A percentile compares a stretch with the other conserved stretches of the same genome.
Conservation (phyloP, 192 early-diverging fungal genomes). For the Geosiphon pyriformis region DNA sequence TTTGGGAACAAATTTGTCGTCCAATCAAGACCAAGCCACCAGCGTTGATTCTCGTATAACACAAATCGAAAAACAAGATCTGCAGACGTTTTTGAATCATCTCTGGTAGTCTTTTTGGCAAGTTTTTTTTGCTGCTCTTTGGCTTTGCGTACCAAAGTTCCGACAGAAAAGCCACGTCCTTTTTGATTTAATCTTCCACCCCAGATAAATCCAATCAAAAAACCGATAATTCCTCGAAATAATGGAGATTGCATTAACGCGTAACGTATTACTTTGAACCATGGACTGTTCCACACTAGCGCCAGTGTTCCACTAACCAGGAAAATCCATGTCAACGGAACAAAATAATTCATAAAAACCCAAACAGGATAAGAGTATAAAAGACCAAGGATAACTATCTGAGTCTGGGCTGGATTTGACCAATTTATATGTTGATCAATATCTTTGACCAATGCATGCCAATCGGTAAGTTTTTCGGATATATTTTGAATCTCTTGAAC, state of each 20-base stretch:
- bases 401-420: conserved; percentile 33
- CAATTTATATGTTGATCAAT: conserved; percentile 32
- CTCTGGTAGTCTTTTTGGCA: conserved; percentile 8
- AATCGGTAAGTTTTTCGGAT: conserved; percentile 34
- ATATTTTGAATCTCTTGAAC: conserved; percentile 40
- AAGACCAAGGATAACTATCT: conserved; percentile 15
- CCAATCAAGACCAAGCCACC: conserved; percentile 56
- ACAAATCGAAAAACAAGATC: conserved; percentile 43
- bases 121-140: conserved; percentile 33
- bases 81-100: conserved; percentile 29
- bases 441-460: conserved; percentile 28
- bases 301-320: conserved; percentile 29
- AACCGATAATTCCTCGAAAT: conserved; percentile 27
- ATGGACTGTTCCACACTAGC: conserved; percentile 42
- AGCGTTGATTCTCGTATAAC: conserved; percentile 48
- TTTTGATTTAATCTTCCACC: conserved; percentile 8
- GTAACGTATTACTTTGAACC: conserved; percentile 36
- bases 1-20: conserved; percentile 52
- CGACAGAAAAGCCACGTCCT: conserved; percentile 24
- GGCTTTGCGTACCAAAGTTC: conserved; percentile 35
- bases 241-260: conserved; percentile 27
- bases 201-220: conserved; percentile 32
- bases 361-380: conserved; percentile 32
- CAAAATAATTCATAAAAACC: conserved; percentile 33
- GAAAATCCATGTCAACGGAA: conserved; percentile 34